Evolutionary conservation across 2,329 filamentous ascomycete genomes (phyloP).

Genomic region (Trichoderma pleuroti): DNA sequence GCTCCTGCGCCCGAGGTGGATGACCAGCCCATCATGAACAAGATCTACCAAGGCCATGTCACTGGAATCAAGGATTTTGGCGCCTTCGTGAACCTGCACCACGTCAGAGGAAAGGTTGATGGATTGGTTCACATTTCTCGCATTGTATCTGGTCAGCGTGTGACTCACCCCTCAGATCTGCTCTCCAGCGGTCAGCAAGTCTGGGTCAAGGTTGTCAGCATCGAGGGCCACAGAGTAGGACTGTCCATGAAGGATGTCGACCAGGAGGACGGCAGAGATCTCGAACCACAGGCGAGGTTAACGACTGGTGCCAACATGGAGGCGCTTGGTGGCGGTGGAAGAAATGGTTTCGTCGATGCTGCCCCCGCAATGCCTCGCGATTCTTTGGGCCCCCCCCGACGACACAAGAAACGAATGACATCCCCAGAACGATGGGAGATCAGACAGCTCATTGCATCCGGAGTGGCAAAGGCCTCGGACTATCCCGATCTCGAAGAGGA

Average conservation of each 20-base stretch:
- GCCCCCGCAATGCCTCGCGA: constrained; percentile 32
- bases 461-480: constrained; percentile 86
- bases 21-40: constrained; percentile 74
- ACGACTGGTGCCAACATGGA: constrained; percentile 90
- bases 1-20: constrained; percentile 73
- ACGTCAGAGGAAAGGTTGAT: constrained; percentile 83
- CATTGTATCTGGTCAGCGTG: constrained; percentile 76
- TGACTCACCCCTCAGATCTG: constrained; percentile 89
- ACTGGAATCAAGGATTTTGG: constrained; percentile 95
- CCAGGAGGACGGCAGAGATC: constrained; percentile 78
- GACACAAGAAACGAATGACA: constrained; percentile 86
- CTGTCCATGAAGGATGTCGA: constrained; percentile 98
- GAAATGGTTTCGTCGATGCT: constrained; percentile 54
- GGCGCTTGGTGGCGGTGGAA: constrained; percentile 63
- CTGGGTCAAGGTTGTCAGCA: constrained; percentile 87
- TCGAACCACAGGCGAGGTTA: constrained; percentile 73
- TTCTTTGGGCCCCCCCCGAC: constrained; percentile 45
- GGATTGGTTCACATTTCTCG: constrained; percentile 92
- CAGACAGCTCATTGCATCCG: constrained; percentile 90
- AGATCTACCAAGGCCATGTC: constrained; percentile 85
- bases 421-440: constrained; percentile 98
- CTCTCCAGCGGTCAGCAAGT: constrained; percentile 76
- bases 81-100: constrained; percentile 87
- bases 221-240: constrained; percentile 77
- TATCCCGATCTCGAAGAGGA: constrained; percentile 95